phyloP scores from a whole-genome alignment of 768 basidiomycete genomes.

The Tulasnella sp. region DNA sequence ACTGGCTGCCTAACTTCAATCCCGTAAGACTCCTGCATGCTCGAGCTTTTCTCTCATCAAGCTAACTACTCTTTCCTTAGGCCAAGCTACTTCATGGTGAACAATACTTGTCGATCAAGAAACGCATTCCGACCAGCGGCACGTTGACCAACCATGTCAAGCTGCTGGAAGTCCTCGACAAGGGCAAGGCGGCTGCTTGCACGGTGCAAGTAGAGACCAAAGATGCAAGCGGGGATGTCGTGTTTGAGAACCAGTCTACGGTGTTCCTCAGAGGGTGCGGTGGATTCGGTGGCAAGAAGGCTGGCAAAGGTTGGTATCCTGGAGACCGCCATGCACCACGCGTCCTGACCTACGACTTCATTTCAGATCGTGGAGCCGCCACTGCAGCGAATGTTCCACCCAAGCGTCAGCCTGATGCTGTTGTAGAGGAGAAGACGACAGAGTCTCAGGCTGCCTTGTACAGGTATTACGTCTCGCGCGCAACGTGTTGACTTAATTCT shows the following conservation, averaged over 20 bases:
- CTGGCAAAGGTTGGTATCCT: conserved; percentile 61
- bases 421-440: conserved; percentile 83
- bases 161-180: conserved; percentile 76
- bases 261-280: conserved; percentile 90
- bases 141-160: conserved; percentile 71
- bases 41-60: background rate
- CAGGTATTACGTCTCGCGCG: conserved; percentile 49
- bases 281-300: conserved; percentile 91
- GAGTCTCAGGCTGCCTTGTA: conserved; percentile 85
- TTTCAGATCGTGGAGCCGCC: conserved; percentile 81
- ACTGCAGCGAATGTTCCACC: conserved; percentile 78
- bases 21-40: conserved; percentile 54
- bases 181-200: conserved; percentile 91
- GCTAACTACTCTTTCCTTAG: conserved; percentile 40
- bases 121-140: conserved; percentile 79
- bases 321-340: too few relatives aligned
- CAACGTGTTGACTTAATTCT: background rate
- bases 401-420: conserved; percentile 76
- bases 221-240: conserved; percentile 75
- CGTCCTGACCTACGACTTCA: background rate
- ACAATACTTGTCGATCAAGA: conserved; percentile 86
- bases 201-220: conserved; percentile 74
- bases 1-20: conserved; percentile 93
- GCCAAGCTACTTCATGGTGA: conserved; percentile 98
- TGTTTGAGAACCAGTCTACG: conserved; percentile 92